Conservation (phyloP, 768 basidiomycete species). For the Cystoderma amianthinum region DNA sequence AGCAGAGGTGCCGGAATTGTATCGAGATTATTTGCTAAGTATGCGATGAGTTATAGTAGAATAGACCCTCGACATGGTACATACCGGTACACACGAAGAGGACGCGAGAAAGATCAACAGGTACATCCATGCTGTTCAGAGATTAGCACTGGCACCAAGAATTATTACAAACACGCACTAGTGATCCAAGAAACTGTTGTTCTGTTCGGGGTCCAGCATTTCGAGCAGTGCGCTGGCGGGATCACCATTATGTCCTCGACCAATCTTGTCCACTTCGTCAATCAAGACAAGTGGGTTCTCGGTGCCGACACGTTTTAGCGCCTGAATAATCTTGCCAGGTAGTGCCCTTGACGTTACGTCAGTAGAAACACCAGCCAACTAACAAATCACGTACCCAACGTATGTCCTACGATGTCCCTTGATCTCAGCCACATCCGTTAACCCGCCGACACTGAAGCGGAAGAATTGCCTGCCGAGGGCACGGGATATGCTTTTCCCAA, state of each 20-base stretch:
- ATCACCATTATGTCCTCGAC: slow-evolving; percentile 86
- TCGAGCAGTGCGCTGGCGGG: slow-evolving; percentile 87
- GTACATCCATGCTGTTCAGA: slow-evolving; percentile 79
- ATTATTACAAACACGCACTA: slow-evolving; percentile 54
- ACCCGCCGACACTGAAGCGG: slow-evolving; percentile 92
- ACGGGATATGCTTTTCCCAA: slow-evolving; percentile 91
- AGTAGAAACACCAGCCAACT: slow-evolving; percentile 1
- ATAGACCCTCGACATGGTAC: background rate
- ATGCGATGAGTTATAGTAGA: slow-evolving; percentile 25
- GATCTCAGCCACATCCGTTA: slow-evolving; percentile 98
- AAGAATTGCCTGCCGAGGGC: slow-evolving; percentile 91
- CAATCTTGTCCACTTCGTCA: slow-evolving; percentile 96
- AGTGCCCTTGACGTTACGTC: slow-evolving; percentile 48
- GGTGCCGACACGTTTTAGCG: slow-evolving; percentile 86
- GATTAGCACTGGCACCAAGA: slow-evolving; percentile 5
- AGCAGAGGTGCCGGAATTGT: slow-evolving; percentile 92
- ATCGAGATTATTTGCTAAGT: slow-evolving; percentile 75
- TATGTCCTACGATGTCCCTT: slow-evolving; percentile 98
- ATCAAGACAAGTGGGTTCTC: slow-evolving; percentile 93
- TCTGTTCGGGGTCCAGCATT: slow-evolving; percentile 95
- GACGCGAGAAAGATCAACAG: slow-evolving; percentile 91
- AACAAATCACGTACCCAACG: slow-evolving; percentile 55
- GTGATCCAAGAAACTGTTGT: slow-evolving; percentile 89
- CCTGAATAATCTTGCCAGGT: slow-evolving; percentile 93
- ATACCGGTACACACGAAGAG: slow-evolving; percentile 86